Evolutionary conservation across 345 rosid species (phyloP).

Genomic region (Abelmoschus esculentus): DNA sequence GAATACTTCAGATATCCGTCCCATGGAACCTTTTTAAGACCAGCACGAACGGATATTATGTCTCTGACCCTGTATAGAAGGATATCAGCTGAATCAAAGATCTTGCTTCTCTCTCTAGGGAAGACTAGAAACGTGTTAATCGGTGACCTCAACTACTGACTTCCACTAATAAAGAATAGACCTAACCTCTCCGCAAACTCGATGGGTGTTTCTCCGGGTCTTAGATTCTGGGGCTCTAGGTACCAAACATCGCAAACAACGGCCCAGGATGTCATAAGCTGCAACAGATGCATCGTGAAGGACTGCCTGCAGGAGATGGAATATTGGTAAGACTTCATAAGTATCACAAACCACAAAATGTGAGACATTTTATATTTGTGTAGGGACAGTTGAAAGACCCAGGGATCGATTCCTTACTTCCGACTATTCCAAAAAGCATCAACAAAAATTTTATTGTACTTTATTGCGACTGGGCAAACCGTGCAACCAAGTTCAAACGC

Average conservation of each 20-base stretch:
- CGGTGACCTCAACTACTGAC: not conserved
- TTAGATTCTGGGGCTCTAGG: constrained; percentile 83
- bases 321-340: not conserved
- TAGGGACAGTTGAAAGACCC: not conserved
- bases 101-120: not conserved
- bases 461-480: constrained; percentile 91
- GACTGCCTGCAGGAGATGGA: constrained; percentile 59
- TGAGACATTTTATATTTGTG: too few relatives aligned
- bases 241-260: constrained; percentile 99
- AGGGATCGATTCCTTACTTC: constrained; percentile 45
- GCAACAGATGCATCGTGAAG: constrained; percentile 92
- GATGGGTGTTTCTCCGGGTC: constrained; percentile 79
- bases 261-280: constrained; percentile 99
- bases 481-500: constrained; percentile 95
- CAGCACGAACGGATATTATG: constrained; percentile 87
- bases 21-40: constrained; percentile 96
- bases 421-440: constrained; percentile 99
- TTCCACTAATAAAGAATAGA: constrained; percentile 2
- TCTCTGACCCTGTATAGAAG: constrained; percentile 62
- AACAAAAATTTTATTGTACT: constrained; percentile 91
- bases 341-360: not conserved
- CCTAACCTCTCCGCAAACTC: constrained; percentile 92
- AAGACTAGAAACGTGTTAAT: not conserved
- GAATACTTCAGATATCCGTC: constrained; percentile 96
- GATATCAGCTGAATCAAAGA: constrained; percentile 5